Evolutionary conservation across 192 early-diverging fungal genomes (phyloP), one percentile per base, ranked within the genome.

Genomic region (Linnemannia zychae): DNA sequence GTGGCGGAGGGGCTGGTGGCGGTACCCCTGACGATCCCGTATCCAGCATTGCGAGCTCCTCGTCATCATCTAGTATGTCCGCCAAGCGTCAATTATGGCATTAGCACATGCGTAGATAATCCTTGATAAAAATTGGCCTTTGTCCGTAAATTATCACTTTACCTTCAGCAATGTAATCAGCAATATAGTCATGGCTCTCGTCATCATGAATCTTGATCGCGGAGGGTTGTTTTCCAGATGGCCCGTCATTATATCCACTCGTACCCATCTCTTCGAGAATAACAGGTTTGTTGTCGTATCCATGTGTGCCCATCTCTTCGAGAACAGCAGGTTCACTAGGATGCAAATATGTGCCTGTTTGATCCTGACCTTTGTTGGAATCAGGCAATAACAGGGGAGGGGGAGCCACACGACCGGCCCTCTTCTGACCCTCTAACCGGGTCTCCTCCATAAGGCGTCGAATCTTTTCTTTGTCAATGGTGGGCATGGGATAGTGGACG

Each of bases 361-460:
- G 57, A 31, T 63, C 24, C 57, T 63, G 57, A 31, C 24, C 57
- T 7, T 57, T 57, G 24, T 57, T 63, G 28, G 57, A 63, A 12
- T 63, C 57, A 31, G 28, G 28, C 24, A 63, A 24, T 6, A 31
- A 28, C 9, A 63, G 13, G 31, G 49, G 44, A 37, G 71, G 47
- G 20, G 71, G 36, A 63, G 57, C 24, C 13, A 63, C 57, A 33
- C 57, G 57, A 31, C 57, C 57, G 28, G 57, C 57, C 15, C 57
- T 63, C 28, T 63, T 63, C 12, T 63, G 57, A 18, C 67, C 72
- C 28, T 78, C 77, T 7, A 74, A 28, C 24, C 57, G 60, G n/a
- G 82, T 78, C 49, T 85, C 74, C 47, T 79, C 83, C 48, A 85
- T 75, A 46, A 85, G 38, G 13, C 50, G 46, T 47, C 78, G 72